Percentiles rank a stretch among this genome's conserved stretches.
These are phyloP conservation scores for Chrysosporium keratinophilum DNA, from an alignment of 2,329 filamentous ascomycete genomes.

Conservation along the genomic window DNA sequence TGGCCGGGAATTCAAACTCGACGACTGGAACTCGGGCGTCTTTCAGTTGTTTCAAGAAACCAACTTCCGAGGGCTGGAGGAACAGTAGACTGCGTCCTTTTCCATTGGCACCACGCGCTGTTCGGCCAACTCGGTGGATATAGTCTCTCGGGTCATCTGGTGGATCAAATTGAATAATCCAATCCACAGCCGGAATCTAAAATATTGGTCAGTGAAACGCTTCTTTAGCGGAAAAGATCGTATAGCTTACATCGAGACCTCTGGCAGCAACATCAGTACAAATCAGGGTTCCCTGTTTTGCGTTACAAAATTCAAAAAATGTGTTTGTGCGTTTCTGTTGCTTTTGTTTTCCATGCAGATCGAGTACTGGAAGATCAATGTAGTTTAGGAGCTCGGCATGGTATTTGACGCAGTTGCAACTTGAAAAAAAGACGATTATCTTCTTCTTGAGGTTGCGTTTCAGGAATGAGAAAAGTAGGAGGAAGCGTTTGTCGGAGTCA, in stretches of 20 bases:
- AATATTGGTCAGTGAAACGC: slow-evolving; percentile 10
- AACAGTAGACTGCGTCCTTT: slow-evolving; percentile 89
- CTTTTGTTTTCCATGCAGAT: slow-evolving; percentile 90
- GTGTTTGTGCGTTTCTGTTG: slow-evolving; percentile 98
- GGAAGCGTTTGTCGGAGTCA: slow-evolving; percentile 85
- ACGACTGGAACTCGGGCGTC: slow-evolving; percentile 85
- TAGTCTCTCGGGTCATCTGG: slow-evolving; percentile 85
- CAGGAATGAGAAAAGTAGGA: slow-evolving; percentile 87
- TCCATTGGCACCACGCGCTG: slow-evolving; percentile 69
- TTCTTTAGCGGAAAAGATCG: background rate
- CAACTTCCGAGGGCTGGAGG: slow-evolving; percentile 81
- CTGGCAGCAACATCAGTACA: slow-evolving; percentile 94
- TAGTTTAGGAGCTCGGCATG: slow-evolving; percentile 93
- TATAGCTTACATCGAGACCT: slow-evolving; percentile 63
- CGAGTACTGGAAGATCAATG: slow-evolving; percentile 82
- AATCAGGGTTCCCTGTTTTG: slow-evolving; percentile 75
- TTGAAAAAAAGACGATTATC: slow-evolving; percentile 93
- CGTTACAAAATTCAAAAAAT: slow-evolving; percentile 92
- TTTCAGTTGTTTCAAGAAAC: slow-evolving; percentile 84
- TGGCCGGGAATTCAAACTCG: slow-evolving; percentile 88
- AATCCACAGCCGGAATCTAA: slow-evolving; percentile 84
- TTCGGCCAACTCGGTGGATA: slow-evolving; percentile 92
- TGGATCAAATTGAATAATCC: slow-evolving; percentile 92
- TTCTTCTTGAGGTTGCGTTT: slow-evolving; percentile 91
- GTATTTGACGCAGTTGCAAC: slow-evolving; percentile 90